These are phyloP conservation scores for Amaranthus hypochondriacus DNA, from an alignment of 148 eudicot species.

Conservation along the genomic window DNA sequence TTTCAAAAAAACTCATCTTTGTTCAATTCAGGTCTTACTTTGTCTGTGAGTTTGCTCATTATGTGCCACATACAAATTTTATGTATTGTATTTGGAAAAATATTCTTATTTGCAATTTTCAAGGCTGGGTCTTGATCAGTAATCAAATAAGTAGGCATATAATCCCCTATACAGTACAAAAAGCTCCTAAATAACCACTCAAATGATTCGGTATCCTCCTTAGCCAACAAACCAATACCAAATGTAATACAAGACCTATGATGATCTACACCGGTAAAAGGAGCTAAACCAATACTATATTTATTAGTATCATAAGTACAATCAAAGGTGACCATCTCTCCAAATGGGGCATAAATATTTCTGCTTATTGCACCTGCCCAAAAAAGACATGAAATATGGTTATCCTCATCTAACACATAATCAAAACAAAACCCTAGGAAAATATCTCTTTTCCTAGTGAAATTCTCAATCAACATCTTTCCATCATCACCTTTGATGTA, in stretches of 20 bases:
- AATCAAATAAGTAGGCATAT: not conserved
- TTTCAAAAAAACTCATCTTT: not conserved
- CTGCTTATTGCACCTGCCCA: not conserved
- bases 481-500: conserved; percentile 4
- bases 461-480: conserved; percentile 7
- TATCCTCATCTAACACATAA: not conserved
- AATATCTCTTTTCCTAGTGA: not conserved
- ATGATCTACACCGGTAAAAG: not conserved
- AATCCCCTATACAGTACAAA: not conserved
- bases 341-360: conserved; percentile 11
- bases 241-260: not conserved
- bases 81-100: not conserved
- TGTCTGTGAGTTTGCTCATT: not conserved
- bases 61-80: conserved; percentile 6
- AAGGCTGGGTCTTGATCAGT: not conserved
- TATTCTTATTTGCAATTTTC: not conserved
- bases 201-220: not conserved
- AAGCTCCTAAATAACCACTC: not conserved
- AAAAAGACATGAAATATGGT: not conserved
- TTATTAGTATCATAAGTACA: not conserved
- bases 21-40: not conserved
- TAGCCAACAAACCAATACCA: not conserved
- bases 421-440: not conserved
- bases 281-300: not conserved
- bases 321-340: not conserved